Evolutionary conservation across 169 alveolate genomes (phyloP).

Genomic region (Eimeria sp.): DNA sequence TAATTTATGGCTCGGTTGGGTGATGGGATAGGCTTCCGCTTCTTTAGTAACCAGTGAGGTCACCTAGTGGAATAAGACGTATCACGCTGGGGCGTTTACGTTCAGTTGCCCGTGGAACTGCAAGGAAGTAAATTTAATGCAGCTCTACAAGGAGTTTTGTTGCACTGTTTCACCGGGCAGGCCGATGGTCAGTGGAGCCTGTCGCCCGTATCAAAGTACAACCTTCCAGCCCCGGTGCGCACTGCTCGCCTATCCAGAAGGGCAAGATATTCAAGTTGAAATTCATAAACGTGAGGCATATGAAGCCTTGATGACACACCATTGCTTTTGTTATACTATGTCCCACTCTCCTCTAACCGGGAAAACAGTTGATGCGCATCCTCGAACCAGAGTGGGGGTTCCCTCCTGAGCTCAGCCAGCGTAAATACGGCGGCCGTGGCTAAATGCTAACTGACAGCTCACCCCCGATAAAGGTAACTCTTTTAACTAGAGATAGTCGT

Average conservation of each 20-base stretch:
- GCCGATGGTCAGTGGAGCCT: constrained; percentile 33
- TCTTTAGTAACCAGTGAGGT: neutral
- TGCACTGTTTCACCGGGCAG: constrained; percentile 36
- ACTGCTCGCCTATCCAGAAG: constrained; percentile 26
- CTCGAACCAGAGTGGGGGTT: neutral
- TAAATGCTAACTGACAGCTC: neutral
- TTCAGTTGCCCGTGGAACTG: neutral
- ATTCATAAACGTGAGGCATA: neutral
- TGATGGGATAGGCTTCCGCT: neutral
- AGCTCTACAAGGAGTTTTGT: neutral
- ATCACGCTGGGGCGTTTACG: neutral
- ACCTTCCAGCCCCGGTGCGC: constrained; percentile 68
- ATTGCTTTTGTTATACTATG: neutral
- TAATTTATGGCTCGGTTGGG: neutral
- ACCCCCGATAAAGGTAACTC: neutral
- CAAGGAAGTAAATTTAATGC: neutral
- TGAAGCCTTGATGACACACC: neutral
- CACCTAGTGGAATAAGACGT: neutral
- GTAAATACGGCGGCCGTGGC: neutral
- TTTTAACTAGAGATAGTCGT: neutral
- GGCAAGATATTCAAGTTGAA: constrained; percentile 12
- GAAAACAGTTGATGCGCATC: neutral
- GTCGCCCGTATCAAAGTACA: neutral
- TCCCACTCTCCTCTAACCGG: neutral
- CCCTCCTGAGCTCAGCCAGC: neutral